Evolutionary conservation across 176 grass and related monocot genomes (phyloP), one percentile per base, ranked within the genome.

Genomic region (Cymbopogon citratus): DNA sequence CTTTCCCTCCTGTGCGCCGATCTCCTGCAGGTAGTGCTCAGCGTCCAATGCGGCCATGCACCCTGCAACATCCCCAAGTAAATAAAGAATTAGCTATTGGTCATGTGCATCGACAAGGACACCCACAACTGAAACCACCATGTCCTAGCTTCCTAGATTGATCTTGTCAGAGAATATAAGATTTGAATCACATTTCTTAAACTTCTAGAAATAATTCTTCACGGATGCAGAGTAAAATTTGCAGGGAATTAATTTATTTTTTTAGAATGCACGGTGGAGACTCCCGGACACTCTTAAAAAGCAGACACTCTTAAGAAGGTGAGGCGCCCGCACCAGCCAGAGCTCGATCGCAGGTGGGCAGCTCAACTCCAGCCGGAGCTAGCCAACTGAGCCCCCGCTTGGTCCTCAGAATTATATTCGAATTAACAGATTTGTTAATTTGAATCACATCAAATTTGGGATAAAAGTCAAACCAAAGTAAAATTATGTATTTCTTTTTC

Each of bases 1-100:
- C 89, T 94, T 89, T 56, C 85, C 92, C 63, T 88, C 87, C 79
- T 88, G 86, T 44, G 80, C 82, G 56, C 90, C 89, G 6, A 95
- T 35, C 85, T 98, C 96, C 63, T 93, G 96, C 67, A 98, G 87
- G 59, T 98, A 98, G 82, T 98, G 96, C 80, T 98, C 92, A 10
- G 92, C 92, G 48, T 95, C 92, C 80, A 98, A 78, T 73, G 92
- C 92, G 35, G 90, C 96, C 96, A 93, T 95, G 87, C 96, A 98
- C 12, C 96, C 92, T 95, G 71, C 70, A 81, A 24, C 66, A 60
- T 13, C 48, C 14, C n/a, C 1, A 44, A 5, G 16, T 45, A 85
- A 63, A 70, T 33, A 33, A 0, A 7, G 21, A 38, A 62, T 81
- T 72, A 85, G 43, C 34, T 44, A 6, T n/a, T 54, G 59, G 51